Percentiles rank a stretch among this genome's conserved stretches.
phyloP scores from a whole-genome alignment of 2,329 filamentous ascomycete genomes.

The Cercospora citrullina region DNA sequence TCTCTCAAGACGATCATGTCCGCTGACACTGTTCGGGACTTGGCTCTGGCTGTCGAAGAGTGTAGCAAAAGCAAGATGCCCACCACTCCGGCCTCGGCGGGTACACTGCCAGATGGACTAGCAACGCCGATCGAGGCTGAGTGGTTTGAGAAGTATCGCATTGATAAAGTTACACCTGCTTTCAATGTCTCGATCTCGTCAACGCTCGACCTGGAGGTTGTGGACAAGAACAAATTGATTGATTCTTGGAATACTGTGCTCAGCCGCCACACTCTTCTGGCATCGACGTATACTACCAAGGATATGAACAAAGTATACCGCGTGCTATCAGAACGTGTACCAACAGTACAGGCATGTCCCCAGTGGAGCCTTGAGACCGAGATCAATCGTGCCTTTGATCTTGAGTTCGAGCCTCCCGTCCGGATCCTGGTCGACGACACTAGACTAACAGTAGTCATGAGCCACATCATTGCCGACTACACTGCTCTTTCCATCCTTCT shows the following conservation, averaged over 20 bases:
- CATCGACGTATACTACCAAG: background rate
- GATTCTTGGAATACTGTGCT: slow-evolving; percentile 7
- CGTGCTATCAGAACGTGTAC: background rate
- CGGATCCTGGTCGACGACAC: background rate
- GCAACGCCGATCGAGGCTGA: background rate
- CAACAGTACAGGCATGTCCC: background rate
- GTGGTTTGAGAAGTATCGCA: background rate
- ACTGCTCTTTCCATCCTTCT: background rate
- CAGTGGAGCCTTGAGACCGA: background rate
- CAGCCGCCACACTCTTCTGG: background rate
- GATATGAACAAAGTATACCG: background rate
- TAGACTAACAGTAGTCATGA: background rate
- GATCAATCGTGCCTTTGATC: background rate
- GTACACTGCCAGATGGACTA: background rate
- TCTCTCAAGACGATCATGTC: background rate
- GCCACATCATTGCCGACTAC: background rate
- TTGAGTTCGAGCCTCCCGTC: background rate
- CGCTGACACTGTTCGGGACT: background rate
- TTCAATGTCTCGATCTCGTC: background rate
- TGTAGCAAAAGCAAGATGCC: background rate
- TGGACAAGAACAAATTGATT: background rate
- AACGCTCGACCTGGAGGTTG: background rate
- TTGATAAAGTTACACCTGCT: background rate
- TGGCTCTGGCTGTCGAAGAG: background rate
- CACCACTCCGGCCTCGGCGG: background rate